phyloP scores from a whole-genome alignment of 805 yeast genomes.

The Saccharomycopsis sp. region DNA sequence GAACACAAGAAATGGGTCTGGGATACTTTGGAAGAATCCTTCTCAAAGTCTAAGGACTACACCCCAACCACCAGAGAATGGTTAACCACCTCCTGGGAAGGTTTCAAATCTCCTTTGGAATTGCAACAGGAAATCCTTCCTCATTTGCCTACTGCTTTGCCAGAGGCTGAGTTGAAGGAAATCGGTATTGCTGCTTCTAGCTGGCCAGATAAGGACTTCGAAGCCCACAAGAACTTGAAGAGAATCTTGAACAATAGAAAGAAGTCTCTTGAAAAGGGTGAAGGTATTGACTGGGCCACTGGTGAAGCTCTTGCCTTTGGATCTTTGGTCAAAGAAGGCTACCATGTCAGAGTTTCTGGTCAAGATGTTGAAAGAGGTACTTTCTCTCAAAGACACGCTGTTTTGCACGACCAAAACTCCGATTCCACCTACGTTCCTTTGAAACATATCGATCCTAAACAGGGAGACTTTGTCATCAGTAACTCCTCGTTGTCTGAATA shows the following conservation, averaged over 20 bases:
- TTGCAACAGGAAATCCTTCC: slow-evolving; percentile 93
- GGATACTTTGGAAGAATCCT: slow-evolving; percentile 87
- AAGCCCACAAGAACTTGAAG: slow-evolving; percentile 90
- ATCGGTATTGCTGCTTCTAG: slow-evolving; percentile 75
- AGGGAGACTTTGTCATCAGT: slow-evolving; percentile 80
- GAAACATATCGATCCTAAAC: slow-evolving; percentile 68
- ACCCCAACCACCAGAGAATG: slow-evolving; percentile 91
- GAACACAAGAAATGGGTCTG: slow-evolving; percentile 99
- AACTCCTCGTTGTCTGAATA: slow-evolving; percentile 97
- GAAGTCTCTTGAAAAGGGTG: slow-evolving; percentile 82
- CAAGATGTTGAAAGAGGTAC: slow-evolving; percentile 99
- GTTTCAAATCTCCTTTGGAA: slow-evolving; percentile 95
- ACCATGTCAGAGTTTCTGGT: slow-evolving; percentile 95
- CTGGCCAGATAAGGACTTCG: slow-evolving; percentile 78
- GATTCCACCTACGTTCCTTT: slow-evolving; percentile 83
- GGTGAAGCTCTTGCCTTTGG: slow-evolving; percentile 99
- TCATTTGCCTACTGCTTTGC: slow-evolving; percentile 91
- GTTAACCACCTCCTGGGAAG: slow-evolving; percentile 99
- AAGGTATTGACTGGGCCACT: slow-evolving; percentile 97
- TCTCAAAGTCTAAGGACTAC: slow-evolving; percentile 81
- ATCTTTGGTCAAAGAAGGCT: slow-evolving; percentile 84
- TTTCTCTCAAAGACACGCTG: slow-evolving; percentile 98
- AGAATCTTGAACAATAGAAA: slow-evolving; percentile 85
- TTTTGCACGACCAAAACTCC: slow-evolving; percentile 88
- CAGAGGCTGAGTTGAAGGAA: slow-evolving; percentile 59